Conservation (phyloP, 441 rosid genomes). For the Arabidopsis hybrid region DNA sequence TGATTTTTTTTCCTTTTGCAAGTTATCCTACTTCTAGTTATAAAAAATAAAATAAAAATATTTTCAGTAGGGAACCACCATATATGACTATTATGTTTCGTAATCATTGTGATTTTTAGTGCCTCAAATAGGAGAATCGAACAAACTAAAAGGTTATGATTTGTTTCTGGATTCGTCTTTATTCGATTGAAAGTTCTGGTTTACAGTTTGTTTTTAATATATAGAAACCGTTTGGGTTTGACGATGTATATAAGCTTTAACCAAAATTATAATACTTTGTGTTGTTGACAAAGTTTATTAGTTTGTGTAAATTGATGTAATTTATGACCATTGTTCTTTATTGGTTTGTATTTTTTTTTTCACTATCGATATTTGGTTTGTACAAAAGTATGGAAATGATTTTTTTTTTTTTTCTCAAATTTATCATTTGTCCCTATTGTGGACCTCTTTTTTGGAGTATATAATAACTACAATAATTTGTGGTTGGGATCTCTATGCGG, state of each 20-base stretch:
- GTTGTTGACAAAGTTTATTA: too few species aligned
- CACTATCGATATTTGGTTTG: too few species aligned
- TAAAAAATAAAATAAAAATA: neutral
- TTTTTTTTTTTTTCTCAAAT: too few species aligned
- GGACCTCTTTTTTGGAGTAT: neutral
- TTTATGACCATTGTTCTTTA: too few species aligned
- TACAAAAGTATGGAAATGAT: too few species aligned
- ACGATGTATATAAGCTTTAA: too few species aligned
- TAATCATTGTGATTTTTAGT: neutral
- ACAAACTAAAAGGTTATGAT: neutral
- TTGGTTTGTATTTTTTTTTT: too few species aligned
- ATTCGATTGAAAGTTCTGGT: too few species aligned
- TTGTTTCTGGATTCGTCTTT: neutral
- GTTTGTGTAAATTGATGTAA: too few species aligned
- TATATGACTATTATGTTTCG: neutral
- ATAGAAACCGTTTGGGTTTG: neutral
- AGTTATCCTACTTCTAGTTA: neutral
- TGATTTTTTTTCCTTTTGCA: neutral
- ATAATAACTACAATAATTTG: neutral
- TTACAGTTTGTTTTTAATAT: too few species aligned
- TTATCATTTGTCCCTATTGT: neutral
- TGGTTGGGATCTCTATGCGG: neutral
- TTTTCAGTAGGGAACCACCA: neutral
- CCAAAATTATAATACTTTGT: too few species aligned
- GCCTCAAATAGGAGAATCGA: neutral